A percentile compares a stretch with the other conserved stretches of the same genome.
phyloP scores from a whole-genome alignment of 805 yeast genomes.

The Kockiozyma suomiensis region DNA sequence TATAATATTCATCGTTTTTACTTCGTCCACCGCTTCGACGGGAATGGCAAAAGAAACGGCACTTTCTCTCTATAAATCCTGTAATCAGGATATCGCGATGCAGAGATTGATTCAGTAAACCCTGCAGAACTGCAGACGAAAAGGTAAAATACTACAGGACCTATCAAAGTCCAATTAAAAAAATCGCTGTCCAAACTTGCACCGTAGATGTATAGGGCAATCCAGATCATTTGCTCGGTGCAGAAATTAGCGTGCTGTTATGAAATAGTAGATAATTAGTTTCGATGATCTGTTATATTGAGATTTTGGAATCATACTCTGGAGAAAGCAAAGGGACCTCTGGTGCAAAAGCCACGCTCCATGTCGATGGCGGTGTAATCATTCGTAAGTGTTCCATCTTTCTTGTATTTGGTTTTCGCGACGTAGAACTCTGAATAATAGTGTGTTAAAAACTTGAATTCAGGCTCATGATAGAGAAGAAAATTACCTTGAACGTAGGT shows the following conservation, averaged over 20 bases:
- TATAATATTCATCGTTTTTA: neutral
- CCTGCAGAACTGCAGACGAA: constrained; percentile 8
- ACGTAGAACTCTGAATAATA: neutral
- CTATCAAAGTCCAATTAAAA: constrained; percentile 25
- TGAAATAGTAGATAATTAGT: neutral
- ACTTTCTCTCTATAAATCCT: constrained; percentile 10
- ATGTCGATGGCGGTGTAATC: constrained; percentile 9
- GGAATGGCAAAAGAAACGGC: constrained; percentile 12
- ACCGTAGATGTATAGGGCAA: constrained; percentile 19
- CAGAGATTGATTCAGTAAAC: constrained; percentile 20
- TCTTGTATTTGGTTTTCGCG: constrained; percentile 4
- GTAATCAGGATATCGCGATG: constrained; percentile 17
- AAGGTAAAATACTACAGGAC: neutral
- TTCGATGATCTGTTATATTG: neutral
- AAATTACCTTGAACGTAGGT: constrained; percentile 15
- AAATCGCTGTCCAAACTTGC: constrained; percentile 1
- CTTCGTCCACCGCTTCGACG: constrained; percentile 3
- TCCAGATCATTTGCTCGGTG: constrained; percentile 27
- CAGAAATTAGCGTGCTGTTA: constrained; percentile 39
- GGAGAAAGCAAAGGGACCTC: constrained; percentile 25
- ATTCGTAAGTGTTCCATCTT: neutral
- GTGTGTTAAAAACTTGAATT: too few species aligned
- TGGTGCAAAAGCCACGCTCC: constrained; percentile 24
- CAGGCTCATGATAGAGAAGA: neutral
- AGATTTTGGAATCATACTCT: constrained; percentile 10